Evolutionary conservation across 1,284 basidiomycete species (phyloP).

Genomic region (Ganoderma lingzhi): DNA sequence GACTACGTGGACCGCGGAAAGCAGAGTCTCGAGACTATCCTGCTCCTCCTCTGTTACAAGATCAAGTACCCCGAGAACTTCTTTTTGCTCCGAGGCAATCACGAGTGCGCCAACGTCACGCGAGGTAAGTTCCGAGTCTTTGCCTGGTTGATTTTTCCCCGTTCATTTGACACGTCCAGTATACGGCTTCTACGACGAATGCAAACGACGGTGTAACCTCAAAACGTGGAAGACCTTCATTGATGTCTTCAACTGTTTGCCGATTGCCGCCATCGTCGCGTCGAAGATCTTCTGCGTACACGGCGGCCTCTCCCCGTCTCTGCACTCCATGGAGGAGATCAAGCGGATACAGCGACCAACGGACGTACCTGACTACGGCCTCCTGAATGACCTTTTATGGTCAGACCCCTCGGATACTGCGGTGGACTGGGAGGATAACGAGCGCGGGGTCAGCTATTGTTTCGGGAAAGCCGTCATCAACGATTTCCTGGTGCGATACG

Average conservation of each 20-base stretch:
- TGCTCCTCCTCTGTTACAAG: conserved; percentile 98
- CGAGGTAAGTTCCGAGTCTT: conserved; percentile 69
- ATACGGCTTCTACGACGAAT: conserved; percentile 99
- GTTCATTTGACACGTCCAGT: conserved; percentile 59
- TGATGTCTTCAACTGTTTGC: conserved; percentile 99
- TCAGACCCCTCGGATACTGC: conserved; percentile 99
- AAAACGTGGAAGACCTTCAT: conserved; percentile 99
- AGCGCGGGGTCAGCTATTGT: conserved; percentile 99
- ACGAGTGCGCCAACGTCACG: conserved; percentile 99
- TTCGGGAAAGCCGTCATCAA: conserved; percentile 99
- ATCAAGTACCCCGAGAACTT: conserved; percentile 99
- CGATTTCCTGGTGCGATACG: conserved; percentile 91
- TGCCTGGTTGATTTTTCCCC: conserved; percentile 13
- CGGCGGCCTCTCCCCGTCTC: conserved; percentile 96
- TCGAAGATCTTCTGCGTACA: conserved; percentile 99
- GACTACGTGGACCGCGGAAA: conserved; percentile 99
- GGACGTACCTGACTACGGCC: conserved; percentile 98
- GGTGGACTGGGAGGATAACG: conserved; percentile 99
- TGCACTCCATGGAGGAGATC: conserved; percentile 99
- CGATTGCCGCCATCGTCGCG: conserved; percentile 98
- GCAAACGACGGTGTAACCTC: conserved; percentile 99
- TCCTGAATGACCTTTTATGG: conserved; percentile 98
- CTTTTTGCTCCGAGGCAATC: conserved; percentile 97
- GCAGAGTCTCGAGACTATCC: conserved; percentile 97
- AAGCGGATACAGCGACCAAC: conserved; percentile 97